Conservation (phyloP, 2,329 filamentous ascomycete genomes). For the Thielaviopsis populi region DNA sequence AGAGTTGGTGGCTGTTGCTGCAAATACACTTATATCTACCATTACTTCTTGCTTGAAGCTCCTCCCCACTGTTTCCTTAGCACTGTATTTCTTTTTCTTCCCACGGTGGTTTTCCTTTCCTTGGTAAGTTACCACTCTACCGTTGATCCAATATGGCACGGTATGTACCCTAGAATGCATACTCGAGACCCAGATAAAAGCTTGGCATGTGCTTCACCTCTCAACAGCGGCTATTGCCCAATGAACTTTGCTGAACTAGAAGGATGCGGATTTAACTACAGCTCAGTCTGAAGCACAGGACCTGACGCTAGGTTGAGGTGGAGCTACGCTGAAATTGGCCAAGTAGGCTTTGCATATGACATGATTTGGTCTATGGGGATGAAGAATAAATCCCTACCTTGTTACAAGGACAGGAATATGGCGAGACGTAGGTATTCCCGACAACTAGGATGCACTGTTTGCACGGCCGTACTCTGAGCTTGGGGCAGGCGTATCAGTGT, state of each 20-base stretch:
- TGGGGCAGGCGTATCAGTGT: neutral
- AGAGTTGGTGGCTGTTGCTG: too few relatives aligned
- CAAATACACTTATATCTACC: too few relatives aligned
- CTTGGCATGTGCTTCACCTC: neutral
- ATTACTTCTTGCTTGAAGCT: too few relatives aligned
- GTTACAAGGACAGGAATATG: neutral
- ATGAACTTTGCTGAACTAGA: neutral
- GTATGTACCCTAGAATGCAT: neutral
- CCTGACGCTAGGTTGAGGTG: conserved; percentile 1
- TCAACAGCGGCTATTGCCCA: neutral
- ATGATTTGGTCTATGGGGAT: neutral
- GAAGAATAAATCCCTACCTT: neutral
- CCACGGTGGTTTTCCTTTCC: neutral
- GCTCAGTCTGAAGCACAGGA: neutral
- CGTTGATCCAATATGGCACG: neutral
- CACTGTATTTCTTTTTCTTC: too few relatives aligned
- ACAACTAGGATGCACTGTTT: neutral
- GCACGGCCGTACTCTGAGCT: neutral
- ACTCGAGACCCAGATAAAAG: neutral
- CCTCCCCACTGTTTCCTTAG: too few relatives aligned
- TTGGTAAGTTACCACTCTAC: neutral
- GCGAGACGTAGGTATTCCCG: neutral
- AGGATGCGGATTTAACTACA: neutral
- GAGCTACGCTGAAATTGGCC: neutral
- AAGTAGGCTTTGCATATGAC: neutral